Conservation (phyloP, 495 filamentous ascomycete genomes). For the Penicillium pulvis region DNA sequence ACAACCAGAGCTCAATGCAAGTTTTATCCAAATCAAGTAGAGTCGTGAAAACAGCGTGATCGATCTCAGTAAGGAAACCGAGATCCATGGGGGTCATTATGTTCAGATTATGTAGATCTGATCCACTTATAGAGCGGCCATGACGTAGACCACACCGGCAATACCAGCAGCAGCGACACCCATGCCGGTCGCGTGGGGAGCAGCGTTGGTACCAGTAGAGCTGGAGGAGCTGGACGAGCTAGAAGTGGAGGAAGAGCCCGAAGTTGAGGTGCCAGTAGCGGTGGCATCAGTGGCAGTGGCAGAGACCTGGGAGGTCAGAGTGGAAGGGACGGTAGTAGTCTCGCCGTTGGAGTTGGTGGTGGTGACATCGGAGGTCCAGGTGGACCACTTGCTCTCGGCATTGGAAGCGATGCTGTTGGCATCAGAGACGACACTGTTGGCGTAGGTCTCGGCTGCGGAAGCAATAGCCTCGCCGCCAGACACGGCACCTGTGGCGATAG, state of each 20-base stretch:
- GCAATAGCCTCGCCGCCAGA: slow-evolving; percentile 8
- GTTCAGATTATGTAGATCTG: not conserved
- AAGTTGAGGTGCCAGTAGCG: slow-evolving; percentile 10
- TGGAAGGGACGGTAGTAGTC: slow-evolving; percentile 21
- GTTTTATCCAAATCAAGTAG: slow-evolving; percentile 11
- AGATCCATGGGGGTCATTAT: slow-evolving; percentile 6
- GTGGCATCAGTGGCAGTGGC: slow-evolving; percentile 13
- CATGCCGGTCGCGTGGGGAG: slow-evolving; percentile 21
- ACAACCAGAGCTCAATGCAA: slow-evolving; percentile 1
- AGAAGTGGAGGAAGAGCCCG: slow-evolving; percentile 15
- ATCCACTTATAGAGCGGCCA: slow-evolving; percentile 39
- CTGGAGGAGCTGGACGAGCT: slow-evolving; percentile 14
- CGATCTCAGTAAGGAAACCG: not conserved
- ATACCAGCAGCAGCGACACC: slow-evolving; percentile 27
- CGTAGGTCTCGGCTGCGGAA: slow-evolving; percentile 4
- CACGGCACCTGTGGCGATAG: slow-evolving; percentile 5
- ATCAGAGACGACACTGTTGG: slow-evolving; percentile 12
- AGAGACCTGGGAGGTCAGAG: slow-evolving; percentile 19
- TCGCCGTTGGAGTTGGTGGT: slow-evolving; percentile 23
- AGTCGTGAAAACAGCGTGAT: slow-evolving; percentile 21
- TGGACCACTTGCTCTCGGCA: slow-evolving; percentile 17
- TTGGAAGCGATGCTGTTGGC: slow-evolving; percentile 20
- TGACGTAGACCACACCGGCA: slow-evolving; percentile 40
- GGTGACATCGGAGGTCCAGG: slow-evolving; percentile 19
- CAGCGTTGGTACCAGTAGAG: slow-evolving; percentile 12